Base-by-base conservation (phyloP, 1,284 basidiomycete genomes). In the Malassezia equina region DNA sequence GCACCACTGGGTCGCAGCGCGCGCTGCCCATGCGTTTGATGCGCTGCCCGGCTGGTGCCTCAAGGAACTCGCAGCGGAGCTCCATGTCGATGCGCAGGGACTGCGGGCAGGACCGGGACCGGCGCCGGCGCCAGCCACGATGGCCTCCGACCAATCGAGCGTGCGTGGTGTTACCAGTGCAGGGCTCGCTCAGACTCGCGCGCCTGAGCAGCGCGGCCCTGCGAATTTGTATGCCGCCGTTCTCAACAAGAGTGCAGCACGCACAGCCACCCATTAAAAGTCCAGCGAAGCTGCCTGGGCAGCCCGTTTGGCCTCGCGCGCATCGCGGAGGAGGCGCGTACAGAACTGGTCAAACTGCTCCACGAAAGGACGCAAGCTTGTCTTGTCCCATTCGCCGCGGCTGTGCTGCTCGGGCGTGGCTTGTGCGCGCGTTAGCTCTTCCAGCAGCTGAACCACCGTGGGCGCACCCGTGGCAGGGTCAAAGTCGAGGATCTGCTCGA, bases 261-360 rank as follows among this genome's bases (percentile, higher is more conserved):
- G 24, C 3, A 9, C 33, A 4, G 46, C 52, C 6, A 21, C 9
- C 9, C 7, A 5, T 25, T 52, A 47, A 41, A 52, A 49, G 51
- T 52, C 51, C n/a, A 45, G 44, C 51, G 50, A 53, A 27, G 44
- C 28, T 13, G 11, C 23, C 27, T 27, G 32, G 21, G 47, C 31
- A 11, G 46, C 49, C n/a, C 59, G 49, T 51, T 63, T 61, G 11
- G 51, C 51, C 12, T 58, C 53, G 31, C 51, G 52, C 34, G 21
- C 41, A 15, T 71, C 79, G 45, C 71, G 69, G 51, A 80, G 62
- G n/a, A 82, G 66, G 2, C 64, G 77, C 13, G 75, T 63, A 17
- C 78, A 76, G 59, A 95, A 87, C 66, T 80, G 80, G 59, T 96
- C 88, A 60, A 98, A 78, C 78, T 94, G 82, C 46, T 91, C 86